Base-by-base conservation (phyloP, 2,329 filamentous ascomycete genomes). In the Alternaria gansuensis region DNA sequence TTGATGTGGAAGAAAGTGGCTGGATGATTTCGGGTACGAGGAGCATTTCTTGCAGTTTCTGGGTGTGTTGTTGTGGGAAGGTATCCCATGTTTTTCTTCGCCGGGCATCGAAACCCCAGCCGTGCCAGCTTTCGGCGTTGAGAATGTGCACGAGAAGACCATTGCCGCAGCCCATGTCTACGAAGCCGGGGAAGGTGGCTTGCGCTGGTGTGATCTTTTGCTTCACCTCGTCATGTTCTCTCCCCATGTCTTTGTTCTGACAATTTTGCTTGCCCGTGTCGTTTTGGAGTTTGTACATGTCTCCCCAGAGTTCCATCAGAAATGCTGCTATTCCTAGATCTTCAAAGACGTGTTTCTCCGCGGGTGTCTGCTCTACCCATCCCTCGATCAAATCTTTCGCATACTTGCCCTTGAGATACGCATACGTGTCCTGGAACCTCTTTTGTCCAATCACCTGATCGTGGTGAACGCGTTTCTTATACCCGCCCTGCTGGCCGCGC, bases 91-190 rank as follows among this genome's bases (percentile, higher is more conserved):
- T 94, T 73, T 92, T 96, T 52, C 95, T 86, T 37, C 80, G 79
- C n/a, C 93, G 84, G 0, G 93, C 95, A 76, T 99, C 95, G 70
- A 98, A 97, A 0, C 95, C 95, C 87, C 90, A 96, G 23, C 95
- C 95, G 0, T 74, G 67, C 76, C 92, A 98, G 10, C 93, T 93
- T 78, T 98, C 93, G 59, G 84, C 80, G 13, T 88, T 83, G 4
- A 99, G 84, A 36, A 99, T 86, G 72, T 96, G 87, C 7, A 96
- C 91, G 1, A 99, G 84, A 3, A 99, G 82, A 1, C 95, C 95
- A 72, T 98, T 99, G 2, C 95, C 95, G 73, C 95, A 98, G 5
- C 94, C 95, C 44, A 99, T 92, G 72, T 99, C 95, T 21, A 97
- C 91, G 70, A 98, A 99, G 0, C 94, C 93, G 0, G 92, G 91